These are phyloP conservation scores for Byssoonygena ceratinophila DNA, from an alignment of 2,329 filamentous ascomycete genomes.

Conservation along the genomic window DNA sequence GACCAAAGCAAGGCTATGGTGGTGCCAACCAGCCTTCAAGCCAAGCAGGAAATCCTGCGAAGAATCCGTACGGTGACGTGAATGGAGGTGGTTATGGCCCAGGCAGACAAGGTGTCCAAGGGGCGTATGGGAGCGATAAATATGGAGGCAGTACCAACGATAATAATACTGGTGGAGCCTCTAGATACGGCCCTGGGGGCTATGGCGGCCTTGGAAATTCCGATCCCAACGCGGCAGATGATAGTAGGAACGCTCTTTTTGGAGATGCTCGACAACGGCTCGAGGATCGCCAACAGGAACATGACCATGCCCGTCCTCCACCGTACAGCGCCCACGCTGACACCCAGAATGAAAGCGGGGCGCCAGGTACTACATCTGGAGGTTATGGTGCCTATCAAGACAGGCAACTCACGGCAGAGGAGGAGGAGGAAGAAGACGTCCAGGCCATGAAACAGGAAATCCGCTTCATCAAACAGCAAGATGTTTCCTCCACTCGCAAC, in stretches of 20 bases:
- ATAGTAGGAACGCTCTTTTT: constrained; percentile 49
- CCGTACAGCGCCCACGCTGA: constrained; percentile 14
- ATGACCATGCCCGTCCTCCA: constrained; percentile 7
- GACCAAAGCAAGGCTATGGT: constrained; percentile 9
- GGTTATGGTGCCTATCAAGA: constrained; percentile 46
- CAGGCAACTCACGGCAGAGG: constrained; percentile 70
- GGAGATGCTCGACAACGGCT: constrained; percentile 45
- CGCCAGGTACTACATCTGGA: constrained; percentile 17
- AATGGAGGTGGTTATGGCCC: constrained; percentile 30
- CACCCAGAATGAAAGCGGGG: constrained; percentile 22
- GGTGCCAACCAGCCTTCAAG: constrained; percentile 12
- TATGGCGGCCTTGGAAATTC: constrained; percentile 47
- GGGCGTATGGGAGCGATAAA: constrained; percentile 43
- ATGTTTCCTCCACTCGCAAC: constrained; percentile 61
- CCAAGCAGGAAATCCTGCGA: constrained; percentile 16
- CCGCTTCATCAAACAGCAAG: constrained; percentile 63
- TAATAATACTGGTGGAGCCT: constrained; percentile 33
- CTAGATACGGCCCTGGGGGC: constrained; percentile 42
- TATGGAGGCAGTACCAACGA: constrained; percentile 38
- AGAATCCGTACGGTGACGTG: constrained; percentile 15
- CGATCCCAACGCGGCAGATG: constrained; percentile 42
- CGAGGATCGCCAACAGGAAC: constrained; percentile 35
- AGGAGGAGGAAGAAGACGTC: constrained; percentile 64
- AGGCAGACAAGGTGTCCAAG: constrained; percentile 36
- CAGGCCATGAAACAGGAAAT: constrained; percentile 64